Percentiles rank a stretch among this genome's conserved stretches.
Conservation (phyloP, 2,329 filamentous ascomycete species). For the Penicillium corylophilum region DNA sequence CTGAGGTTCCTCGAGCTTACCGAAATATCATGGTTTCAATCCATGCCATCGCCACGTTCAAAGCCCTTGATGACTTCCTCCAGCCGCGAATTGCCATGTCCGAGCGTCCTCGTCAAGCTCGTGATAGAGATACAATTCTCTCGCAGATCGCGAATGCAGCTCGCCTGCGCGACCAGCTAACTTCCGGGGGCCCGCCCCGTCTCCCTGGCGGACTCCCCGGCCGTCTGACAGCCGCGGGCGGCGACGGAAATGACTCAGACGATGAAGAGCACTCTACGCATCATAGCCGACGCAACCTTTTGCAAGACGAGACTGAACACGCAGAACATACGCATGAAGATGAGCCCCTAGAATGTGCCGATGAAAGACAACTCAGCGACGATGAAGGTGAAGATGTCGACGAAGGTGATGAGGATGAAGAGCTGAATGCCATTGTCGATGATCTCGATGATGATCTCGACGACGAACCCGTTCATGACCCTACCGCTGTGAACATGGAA, state of each 20-base stretch:
- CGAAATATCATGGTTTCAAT: slow-evolving; percentile 98
- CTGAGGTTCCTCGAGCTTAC: slow-evolving; percentile 82
- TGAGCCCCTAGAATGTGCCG: slow-evolving; percentile 83
- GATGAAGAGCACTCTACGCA: slow-evolving; percentile 50
- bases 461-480: slow-evolving; percentile 71
- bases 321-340: slow-evolving; percentile 63
- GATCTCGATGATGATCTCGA: slow-evolving; percentile 83
- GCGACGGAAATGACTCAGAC: slow-evolving; percentile 43
- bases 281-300: slow-evolving; percentile 61
- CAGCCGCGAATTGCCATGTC: slow-evolving; percentile 81
- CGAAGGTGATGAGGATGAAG: slow-evolving; percentile 53
- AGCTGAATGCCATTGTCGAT: slow-evolving; percentile 84
- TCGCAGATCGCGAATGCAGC: slow-evolving; percentile 73
- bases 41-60: slow-evolving; percentile 97
- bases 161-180: slow-evolving; percentile 55
- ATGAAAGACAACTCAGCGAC: slow-evolving; percentile 80
- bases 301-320: slow-evolving; percentile 53
- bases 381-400: slow-evolving; percentile 64
- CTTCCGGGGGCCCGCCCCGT: slow-evolving; percentile 23
- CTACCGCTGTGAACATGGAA: slow-evolving; percentile 87
- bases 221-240: slow-evolving; percentile 13
- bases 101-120: slow-evolving; percentile 66
- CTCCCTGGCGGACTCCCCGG: slow-evolving; percentile 17
- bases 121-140: slow-evolving; percentile 61
- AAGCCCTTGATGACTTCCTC: slow-evolving; percentile 92